These are phyloP conservation scores for Raddia guianensis DNA, from an alignment of 176 grass and related monocot genomes.

Conservation along the genomic window DNA sequence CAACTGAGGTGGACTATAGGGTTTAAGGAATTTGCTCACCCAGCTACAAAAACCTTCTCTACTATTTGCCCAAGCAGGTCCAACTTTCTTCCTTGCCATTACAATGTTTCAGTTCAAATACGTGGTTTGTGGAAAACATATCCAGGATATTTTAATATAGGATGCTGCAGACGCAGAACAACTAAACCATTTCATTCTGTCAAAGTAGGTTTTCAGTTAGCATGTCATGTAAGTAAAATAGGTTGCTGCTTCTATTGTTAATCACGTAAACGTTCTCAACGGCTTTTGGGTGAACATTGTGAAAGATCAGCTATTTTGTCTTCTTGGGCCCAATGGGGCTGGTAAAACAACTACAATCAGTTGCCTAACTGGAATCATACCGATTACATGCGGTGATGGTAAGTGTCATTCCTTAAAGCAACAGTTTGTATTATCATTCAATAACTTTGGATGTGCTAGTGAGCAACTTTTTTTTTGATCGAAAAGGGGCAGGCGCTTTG, in stretches of 20 bases:
- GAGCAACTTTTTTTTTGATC: constrained; percentile 14
- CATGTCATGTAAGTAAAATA: not conserved
- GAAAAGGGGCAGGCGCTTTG: too few relatives aligned
- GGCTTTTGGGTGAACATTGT: constrained; percentile 93
- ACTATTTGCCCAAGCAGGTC: constrained; percentile 74
- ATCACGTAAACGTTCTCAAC: constrained; percentile 40
- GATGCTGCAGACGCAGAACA: constrained; percentile 75
- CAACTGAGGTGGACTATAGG: constrained; percentile 87
- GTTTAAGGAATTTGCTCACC: constrained; percentile 93
- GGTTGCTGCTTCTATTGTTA: constrained; percentile 3
- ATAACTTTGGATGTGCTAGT: constrained; percentile 34
- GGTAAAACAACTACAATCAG: constrained; percentile 96
- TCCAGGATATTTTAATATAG: constrained; percentile 68
- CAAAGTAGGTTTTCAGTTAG: constrained; percentile 59
- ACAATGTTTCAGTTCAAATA: constrained; percentile 97
- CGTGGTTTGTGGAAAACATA: constrained; percentile 81
- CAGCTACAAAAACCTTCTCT: constrained; percentile 90
- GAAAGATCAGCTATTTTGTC: constrained; percentile 95
- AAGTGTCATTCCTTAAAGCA: constrained; percentile 17
- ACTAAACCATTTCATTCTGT: constrained; percentile 90
- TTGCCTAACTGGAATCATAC: constrained; percentile 95
- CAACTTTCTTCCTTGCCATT: constrained; percentile 95
- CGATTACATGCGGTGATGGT: constrained; percentile 91
- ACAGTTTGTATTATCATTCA: not conserved
- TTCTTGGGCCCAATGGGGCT: constrained; percentile 94